phyloP scores from a whole-genome alignment of 176 grass and related monocot species.

The Calamus simplicifolius region DNA sequence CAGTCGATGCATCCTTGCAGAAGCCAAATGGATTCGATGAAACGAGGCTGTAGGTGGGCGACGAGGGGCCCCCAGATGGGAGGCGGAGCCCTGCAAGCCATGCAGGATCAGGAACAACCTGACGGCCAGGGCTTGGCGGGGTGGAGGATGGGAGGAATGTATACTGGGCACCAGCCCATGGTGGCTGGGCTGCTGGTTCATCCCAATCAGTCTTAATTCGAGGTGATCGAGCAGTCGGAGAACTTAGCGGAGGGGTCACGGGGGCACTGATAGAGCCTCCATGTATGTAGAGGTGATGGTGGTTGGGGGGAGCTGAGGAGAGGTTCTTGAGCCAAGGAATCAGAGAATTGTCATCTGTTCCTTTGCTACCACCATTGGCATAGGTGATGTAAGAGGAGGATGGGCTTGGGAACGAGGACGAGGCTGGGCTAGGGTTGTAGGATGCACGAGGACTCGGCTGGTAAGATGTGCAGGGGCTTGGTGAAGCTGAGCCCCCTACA shows the following conservation, averaged over 20 bases:
- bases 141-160: slow-evolving; percentile 56
- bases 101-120: slow-evolving; percentile 25
- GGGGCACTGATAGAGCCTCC: slow-evolving; percentile 47
- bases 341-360: slow-evolving; percentile 27
- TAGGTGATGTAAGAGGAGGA: slow-evolving; percentile 43
- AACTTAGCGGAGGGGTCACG: slow-evolving; percentile 37
- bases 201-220: slow-evolving; percentile 37
- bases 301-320: slow-evolving; percentile 34
- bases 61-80: slow-evolving; percentile 43
- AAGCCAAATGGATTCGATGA: slow-evolving; percentile 36
- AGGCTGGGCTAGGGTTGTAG: slow-evolving; percentile 41
- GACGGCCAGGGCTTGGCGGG: slow-evolving; percentile 31
- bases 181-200: slow-evolving; percentile 21
- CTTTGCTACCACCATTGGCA: slow-evolving; percentile 24
- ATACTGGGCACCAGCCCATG: slow-evolving; percentile 26
- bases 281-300: slow-evolving; percentile 39
- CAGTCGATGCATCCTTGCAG: slow-evolving; percentile 22
- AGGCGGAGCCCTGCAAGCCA: slow-evolving; percentile 56
- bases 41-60: slow-evolving; percentile 40
- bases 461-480: slow-evolving; percentile 47
- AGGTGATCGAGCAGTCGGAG: slow-evolving; percentile 29
- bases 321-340: slow-evolving; percentile 63
- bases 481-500: slow-evolving; percentile 22
- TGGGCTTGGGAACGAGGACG: slow-evolving; percentile 47
- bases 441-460: slow-evolving; percentile 36